Evolutionary conservation across 768 basidiomycete genomes (phyloP).

Genomic region (Suillus lakei): DNA sequence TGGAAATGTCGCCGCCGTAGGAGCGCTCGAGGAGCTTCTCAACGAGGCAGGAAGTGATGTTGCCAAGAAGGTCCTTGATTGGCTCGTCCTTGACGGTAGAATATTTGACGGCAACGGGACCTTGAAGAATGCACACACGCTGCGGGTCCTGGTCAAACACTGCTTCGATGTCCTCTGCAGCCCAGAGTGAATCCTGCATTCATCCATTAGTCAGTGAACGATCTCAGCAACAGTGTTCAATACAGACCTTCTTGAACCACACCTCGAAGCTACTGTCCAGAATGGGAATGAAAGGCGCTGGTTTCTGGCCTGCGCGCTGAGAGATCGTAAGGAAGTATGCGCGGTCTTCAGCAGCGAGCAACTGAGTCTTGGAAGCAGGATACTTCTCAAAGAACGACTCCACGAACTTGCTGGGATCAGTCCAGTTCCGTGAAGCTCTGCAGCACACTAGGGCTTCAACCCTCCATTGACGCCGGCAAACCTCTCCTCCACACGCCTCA

Average conservation of each 20-base stretch:
- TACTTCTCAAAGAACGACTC: slow-evolving; percentile 86
- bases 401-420: slow-evolving; percentile 78
- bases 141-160: slow-evolving; percentile 99
- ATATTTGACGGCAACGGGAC: slow-evolving; percentile 92
- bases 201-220: slow-evolving; percentile 16
- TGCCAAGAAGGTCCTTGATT: slow-evolving; percentile 89
- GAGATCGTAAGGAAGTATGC: slow-evolving; percentile 96
- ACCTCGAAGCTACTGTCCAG: slow-evolving; percentile 93
- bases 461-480: slow-evolving; percentile 90
- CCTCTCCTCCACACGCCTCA: slow-evolving; percentile 93
- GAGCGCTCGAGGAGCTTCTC: slow-evolving; percentile 76
- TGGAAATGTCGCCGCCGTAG: slow-evolving; percentile 75
- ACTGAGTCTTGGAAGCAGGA: slow-evolving; percentile 79
- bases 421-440: slow-evolving; percentile 86
- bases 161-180: slow-evolving; percentile 96
- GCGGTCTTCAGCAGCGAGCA: slow-evolving; percentile 91
- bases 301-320: slow-evolving; percentile 97
- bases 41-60: slow-evolving; percentile 80
- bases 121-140: slow-evolving; percentile 96
- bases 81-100: slow-evolving; percentile 91
- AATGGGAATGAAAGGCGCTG: slow-evolving; percentile 96
- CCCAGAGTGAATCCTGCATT: slow-evolving; percentile 91
- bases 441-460: slow-evolving; percentile 80
- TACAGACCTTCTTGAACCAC: slow-evolving; percentile 97
- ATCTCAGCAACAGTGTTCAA: background rate